Evolutionary conservation across 2,329 filamentous ascomycete genomes (phyloP).

Genomic region (Emydomyces testavorans): DNA sequence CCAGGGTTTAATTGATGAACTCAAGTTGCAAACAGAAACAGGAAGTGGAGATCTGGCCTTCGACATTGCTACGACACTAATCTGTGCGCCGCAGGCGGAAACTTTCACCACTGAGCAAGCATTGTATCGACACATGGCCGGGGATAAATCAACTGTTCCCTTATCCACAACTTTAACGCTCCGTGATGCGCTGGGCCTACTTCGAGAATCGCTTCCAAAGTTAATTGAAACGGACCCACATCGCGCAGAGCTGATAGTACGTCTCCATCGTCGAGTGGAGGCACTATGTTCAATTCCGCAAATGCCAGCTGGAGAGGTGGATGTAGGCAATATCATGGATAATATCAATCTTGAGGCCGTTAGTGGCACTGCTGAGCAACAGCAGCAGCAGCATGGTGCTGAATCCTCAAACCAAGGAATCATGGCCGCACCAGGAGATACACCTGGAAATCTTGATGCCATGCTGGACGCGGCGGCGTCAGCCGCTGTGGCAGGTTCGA

Average conservation of each 20-base stretch:
- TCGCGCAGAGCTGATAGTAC: slow-evolving; percentile 35
- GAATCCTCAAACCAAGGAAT: background rate
- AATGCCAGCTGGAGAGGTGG: slow-evolving; percentile 21
- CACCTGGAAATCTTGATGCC: slow-evolving; percentile 28
- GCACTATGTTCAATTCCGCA: slow-evolving; percentile 28
- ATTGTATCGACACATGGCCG: slow-evolving; percentile 26
- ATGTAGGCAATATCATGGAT: slow-evolving; percentile 34
- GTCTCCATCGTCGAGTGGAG: slow-evolving; percentile 36
- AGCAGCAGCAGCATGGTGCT: slow-evolving; percentile 5
- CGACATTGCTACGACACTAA: slow-evolving; percentile 34
- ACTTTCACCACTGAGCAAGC: slow-evolving; percentile 31
- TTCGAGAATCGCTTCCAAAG: slow-evolving; percentile 32
- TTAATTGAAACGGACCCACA: slow-evolving; percentile 36
- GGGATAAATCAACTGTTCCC: slow-evolving; percentile 25
- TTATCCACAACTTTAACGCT: slow-evolving; percentile 31
- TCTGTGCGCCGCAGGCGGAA: slow-evolving; percentile 33
- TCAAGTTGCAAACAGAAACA: slow-evolving; percentile 33
- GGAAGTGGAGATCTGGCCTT: slow-evolving; percentile 34
- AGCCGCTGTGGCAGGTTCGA: slow-evolving; percentile 25
- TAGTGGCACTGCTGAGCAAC: slow-evolving; percentile 7
- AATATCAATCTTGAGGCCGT: slow-evolving; percentile 30
- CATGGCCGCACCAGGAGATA: slow-evolving; percentile 17
- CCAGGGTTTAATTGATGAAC: slow-evolving; percentile 30
- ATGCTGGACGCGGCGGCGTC: slow-evolving; percentile 32
- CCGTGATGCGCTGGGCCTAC: slow-evolving; percentile 29